These are phyloP conservation scores for Ilyonectria sp. DNA, from an alignment of 2,329 filamentous ascomycete species.

Conservation along the genomic window DNA sequence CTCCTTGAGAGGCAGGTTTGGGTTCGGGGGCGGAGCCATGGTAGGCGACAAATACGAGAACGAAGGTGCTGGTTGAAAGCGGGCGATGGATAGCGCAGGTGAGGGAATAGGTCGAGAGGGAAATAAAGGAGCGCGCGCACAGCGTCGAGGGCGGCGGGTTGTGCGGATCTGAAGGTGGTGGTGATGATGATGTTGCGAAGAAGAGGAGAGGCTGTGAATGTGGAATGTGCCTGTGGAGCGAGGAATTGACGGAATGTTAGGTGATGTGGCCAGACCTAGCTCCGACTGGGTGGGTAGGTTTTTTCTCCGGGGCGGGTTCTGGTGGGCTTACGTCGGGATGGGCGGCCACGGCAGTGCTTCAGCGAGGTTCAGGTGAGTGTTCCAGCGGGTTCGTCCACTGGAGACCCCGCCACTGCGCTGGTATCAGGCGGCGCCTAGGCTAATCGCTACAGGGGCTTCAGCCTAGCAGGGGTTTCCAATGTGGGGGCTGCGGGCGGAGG, in stretches of 20 bases:
- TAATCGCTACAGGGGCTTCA: constrained; percentile 1
- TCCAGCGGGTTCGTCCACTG: constrained; percentile 18
- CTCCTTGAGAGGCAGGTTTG: constrained; percentile 79
- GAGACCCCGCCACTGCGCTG: constrained; percentile 13
- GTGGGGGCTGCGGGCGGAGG: constrained; percentile 26
- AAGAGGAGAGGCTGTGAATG: constrained; percentile 12
- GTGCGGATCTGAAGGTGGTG: constrained; percentile 10
- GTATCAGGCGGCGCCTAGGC: constrained; percentile 2
- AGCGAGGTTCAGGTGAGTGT: background rate
- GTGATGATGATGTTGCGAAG: constrained; percentile 26
- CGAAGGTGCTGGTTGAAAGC: constrained; percentile 29
- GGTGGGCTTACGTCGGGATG: constrained; percentile 7
- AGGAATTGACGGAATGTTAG: no score
- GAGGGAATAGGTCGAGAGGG: constrained; percentile 24
- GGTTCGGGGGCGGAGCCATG: constrained; percentile 82
- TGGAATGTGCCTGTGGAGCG: background rate
- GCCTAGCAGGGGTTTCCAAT: background rate
- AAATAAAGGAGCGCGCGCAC: constrained; percentile 34
- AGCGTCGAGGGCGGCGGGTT: constrained; percentile 5
- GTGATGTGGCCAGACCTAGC: constrained; percentile 19
- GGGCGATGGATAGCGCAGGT: constrained; percentile 9
- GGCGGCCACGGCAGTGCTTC: background rate
- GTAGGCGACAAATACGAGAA: constrained; percentile 19
- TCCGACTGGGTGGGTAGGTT: background rate
- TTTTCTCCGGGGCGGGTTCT: constrained; percentile 16